Conservation (phyloP, 768 basidiomycete genomes). For the Dentipellis fragilis region DNA sequence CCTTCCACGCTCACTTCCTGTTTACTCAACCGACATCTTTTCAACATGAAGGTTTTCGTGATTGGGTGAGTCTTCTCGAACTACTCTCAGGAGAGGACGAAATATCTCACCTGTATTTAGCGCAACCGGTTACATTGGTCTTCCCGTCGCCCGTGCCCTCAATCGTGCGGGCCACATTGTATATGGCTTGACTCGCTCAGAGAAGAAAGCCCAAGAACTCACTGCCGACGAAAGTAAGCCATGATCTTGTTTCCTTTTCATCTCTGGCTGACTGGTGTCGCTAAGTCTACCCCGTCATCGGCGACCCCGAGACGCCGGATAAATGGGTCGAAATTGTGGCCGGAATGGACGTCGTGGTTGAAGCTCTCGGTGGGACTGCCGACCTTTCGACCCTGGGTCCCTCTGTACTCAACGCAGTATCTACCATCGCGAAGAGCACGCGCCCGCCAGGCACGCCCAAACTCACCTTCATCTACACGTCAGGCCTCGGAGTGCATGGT, state of each 20-base stretch:
- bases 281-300: not conserved
- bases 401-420: conserved; percentile 16
- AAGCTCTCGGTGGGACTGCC: conserved; percentile 18
- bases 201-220: conserved; percentile 23
- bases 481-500: conserved; percentile 35
- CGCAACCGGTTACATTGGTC: conserved; percentile 24
- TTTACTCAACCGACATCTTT: no score
- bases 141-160: conserved; percentile 34
- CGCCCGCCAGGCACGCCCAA: conserved; percentile 26
- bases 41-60: no score
- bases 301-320: not conserved
- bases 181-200: conserved; percentile 34
- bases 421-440: conserved; percentile 14
- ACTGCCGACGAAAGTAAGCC: conserved; percentile 31
- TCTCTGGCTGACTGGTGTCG: not conserved
- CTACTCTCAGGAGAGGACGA: no score
- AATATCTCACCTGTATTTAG: no score
- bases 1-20: no score
- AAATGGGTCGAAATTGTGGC: conserved; percentile 17
- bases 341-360: conserved; percentile 26
- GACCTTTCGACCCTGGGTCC: conserved; percentile 15
- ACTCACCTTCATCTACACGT: conserved; percentile 34
- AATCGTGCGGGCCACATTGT: conserved; percentile 36
- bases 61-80: no score
- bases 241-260: conserved; percentile 2